A percentile compares a stretch with the other conserved stretches of the same genome.
These are phyloP conservation scores for Onygenales sp. DNA, from an alignment of 2,329 filamentous ascomycete genomes.

Conservation along the genomic window DNA sequence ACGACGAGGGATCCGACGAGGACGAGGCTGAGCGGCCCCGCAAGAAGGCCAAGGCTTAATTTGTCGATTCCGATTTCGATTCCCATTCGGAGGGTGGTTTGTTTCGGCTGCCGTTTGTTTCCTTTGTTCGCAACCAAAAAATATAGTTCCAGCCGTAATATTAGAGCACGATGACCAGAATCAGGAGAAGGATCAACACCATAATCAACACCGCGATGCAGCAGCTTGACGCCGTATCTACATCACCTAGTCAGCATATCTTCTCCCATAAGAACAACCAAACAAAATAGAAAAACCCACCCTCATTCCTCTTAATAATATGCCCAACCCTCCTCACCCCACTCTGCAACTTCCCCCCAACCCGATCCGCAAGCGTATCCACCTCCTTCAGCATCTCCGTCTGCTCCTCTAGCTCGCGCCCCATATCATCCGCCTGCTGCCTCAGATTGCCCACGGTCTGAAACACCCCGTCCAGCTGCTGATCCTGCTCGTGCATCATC, in stretches of 20 bases:
- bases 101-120: background rate
- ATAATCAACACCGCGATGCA: constrained; percentile 85
- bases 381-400: constrained; percentile 77
- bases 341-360: constrained; percentile 73
- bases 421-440: constrained; percentile 90
- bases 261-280: constrained; percentile 6
- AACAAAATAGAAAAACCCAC: constrained; percentile 39
- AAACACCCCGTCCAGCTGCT: constrained; percentile 86
- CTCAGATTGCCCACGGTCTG: constrained; percentile 84
- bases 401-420: constrained; percentile 91
- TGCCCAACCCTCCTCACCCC: constrained; percentile 79
- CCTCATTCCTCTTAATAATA: constrained; percentile 84
- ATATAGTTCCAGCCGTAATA: constrained; percentile 5
- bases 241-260: constrained; percentile 16
- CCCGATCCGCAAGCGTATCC: constrained; percentile 74
- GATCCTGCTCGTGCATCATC: constrained; percentile 91
- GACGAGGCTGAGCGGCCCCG: constrained; percentile 23
- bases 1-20: constrained; percentile 37
- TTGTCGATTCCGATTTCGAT: constrained; percentile 4
- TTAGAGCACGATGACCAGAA: constrained; percentile 63
- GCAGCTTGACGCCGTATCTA: constrained; percentile 68
- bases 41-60: constrained; percentile 16
- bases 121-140: constrained; percentile 5
- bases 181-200: constrained; percentile 74
- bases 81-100: constrained; percentile 3